Base-by-base conservation (phyloP, 192 early-diverging fungal species). In the Backusella tuberculispora region DNA sequence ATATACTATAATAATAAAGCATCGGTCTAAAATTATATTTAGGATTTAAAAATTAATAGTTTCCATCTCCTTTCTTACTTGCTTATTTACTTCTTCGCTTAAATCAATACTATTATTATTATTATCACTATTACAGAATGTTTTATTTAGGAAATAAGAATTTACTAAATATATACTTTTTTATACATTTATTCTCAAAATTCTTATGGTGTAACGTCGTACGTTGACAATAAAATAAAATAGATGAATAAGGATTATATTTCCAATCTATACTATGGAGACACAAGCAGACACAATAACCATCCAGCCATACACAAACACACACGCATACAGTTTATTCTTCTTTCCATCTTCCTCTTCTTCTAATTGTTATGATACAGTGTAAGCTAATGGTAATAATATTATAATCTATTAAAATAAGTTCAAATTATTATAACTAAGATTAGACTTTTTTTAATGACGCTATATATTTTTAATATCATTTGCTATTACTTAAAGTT, bases 211-310 rank as follows among this genome's bases (percentile, higher is more conserved):
- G 53, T 24, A 60, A 60, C 53, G 53, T 60, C 1, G 2, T 12
- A 60, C 53, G 45, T 4, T 46, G 10, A 24, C 26, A 60, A 26
- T 60, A 60, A 14, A 60, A 60, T 26, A 60, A 60, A 60, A 60
- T 60, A 60, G 21, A 60, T 60, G 53, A 60, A 60, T 26, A 60
- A 60, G 53, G 53, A 60, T 60, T 60, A 60, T 60, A 60, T 60
- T 60, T 26, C 53, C 53, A 60, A 60, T 60, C 53, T 60, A 12
- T 24, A 60, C 26, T 60, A 24, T 60, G 21, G 26, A 60, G 21
- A 60, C 53, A 56, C 21, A 56, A 24, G 21, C 10, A 10, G 19
- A 56, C 53, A 34, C 1, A 2, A 34, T 34, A 34, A 34, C 29
- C 29, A 34, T 34, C 29, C 29, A 34, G 29, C 2, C 29, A 34